Evolutionary conservation across 352 stramenopile species (phyloP), one percentile per base, ranked within the genome.

Genomic region (Pythium utonaiense): DNA sequence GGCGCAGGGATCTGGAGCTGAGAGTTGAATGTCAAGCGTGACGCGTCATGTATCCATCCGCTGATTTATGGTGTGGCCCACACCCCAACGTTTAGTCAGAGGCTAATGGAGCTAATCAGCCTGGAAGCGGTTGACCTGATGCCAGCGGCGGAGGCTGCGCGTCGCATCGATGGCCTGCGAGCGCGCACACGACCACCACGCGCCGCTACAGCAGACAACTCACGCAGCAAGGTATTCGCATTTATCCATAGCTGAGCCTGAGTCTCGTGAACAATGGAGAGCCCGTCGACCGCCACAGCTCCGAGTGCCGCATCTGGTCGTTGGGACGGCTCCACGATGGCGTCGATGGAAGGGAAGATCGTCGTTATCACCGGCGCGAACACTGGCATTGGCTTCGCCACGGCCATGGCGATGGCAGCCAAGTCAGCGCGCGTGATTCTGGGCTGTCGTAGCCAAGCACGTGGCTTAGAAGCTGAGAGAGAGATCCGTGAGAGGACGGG

Each of bases 341-440:
- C 70, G 28, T 69, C 64, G 38, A 59, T 75, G 10, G 34, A 53
- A 1, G 75, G 66, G 28, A 96, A 86, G 27, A 64, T 96, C 50
- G 82, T 75, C 17, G 69, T 96, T 54, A 74, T 97, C 36, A 96
- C 89, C 1, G 89, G 89, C 24, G 73, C 70, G 34, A 96, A 96
- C 69, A 86, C 86, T 21, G 88, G 89, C 1, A 91, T 97, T 60
- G 89, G 88, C n/a, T 91, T 83, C 48, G 71, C 81, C 59, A 92
- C 85, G 2, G 75, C 88, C 8, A 55, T 71, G 25, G 66, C 73
- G 42, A 57, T 96, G 48, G 84, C 73, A 8, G 53, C 77, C 44
- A 78, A 84, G 47, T 66, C 71, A 14, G 87, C 76, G 41, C 56
- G 81, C 22, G 88, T 96, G n/a, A 70, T 97, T 22, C 61, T 96